Base-by-base conservation (phyloP, 768 basidiomycete species). In the Galerina sulciceps region DNA sequence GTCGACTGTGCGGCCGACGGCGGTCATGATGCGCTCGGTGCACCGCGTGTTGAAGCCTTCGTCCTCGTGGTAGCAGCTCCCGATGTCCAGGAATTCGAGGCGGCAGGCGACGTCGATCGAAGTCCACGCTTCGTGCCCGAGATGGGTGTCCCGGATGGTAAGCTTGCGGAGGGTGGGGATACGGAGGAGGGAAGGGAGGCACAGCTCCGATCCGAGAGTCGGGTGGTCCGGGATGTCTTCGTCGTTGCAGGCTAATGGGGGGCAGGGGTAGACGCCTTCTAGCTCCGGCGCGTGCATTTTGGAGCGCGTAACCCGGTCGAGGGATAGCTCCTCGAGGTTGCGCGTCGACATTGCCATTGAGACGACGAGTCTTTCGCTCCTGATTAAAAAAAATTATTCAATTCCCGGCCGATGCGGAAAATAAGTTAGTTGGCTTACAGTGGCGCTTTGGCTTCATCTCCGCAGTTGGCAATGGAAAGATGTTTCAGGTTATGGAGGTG, bases 311-410 rank as follows among this genome's bases (percentile, higher is more conserved):
- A 91, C 81, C 65, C 83, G 84, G 51, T 86, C 82, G 10, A 91
- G 75, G 4, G 81, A 75, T 49, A 91, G 79, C 47, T 83, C 77
- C 45, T 80, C 69, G 45, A 91, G 80, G 65, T 76, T 72, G 13
- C 83, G 83, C 4, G 85, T 71, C 1, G 84, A 82, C 1, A 85
- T 82, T 0, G 88, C 88, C 60, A 91, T 85, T 6, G 85, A 81
- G 14, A 90, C 89, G 54, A 83, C 86, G 0, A 90, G 77, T 22
- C 89, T 79, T 67, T 91, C 89, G 72, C 85, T 87, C 74, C 86
- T 88, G 61, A 15, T 31, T 6, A n/a, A 48, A 13, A 60, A 34
- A 31, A 41, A 46, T 26, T 53, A 20, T 40, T 62, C 35, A 65
- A 46, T 42, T 9, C 41, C 55, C 47, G 53, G 20, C n/a, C 23